These are phyloP conservation scores for Colletotrichum gloeosporioides DNA, from an alignment of 2,329 filamentous ascomycete species.

Conservation along the genomic window DNA sequence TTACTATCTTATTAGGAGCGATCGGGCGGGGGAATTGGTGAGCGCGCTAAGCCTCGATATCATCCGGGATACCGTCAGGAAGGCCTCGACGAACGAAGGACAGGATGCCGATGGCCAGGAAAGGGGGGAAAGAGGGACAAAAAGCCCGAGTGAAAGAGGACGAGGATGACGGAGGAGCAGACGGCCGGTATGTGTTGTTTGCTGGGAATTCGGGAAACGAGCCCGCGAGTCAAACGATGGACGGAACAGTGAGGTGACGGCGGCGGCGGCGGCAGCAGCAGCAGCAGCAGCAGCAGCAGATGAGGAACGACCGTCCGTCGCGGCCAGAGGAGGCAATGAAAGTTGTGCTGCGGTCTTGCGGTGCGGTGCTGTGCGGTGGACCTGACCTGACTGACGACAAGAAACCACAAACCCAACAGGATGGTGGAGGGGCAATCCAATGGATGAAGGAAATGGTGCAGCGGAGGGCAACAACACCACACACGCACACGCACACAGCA, in stretches of 20 bases:
- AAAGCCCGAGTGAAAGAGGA: background rate
- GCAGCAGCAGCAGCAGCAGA: background rate
- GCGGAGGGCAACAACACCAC: background rate
- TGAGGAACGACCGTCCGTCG: background rate
- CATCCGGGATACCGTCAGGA: slow-evolving; percentile 15
- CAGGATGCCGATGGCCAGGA: slow-evolving; percentile 1
- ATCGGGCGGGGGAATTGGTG: slow-evolving; percentile 4
- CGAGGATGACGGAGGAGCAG: background rate
- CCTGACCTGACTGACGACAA: background rate
- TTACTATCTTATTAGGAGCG: slow-evolving; percentile 10
- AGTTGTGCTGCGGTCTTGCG: background rate
- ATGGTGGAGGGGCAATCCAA: background rate
- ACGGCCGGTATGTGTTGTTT: background rate
- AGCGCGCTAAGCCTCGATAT: slow-evolving; percentile 16
- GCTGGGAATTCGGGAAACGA: background rate
- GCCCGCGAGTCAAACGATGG: background rate
- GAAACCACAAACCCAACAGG: background rate
- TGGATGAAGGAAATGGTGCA: background rate
- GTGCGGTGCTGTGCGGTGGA: background rate
- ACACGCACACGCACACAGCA: background rate
- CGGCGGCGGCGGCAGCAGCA: background rate
- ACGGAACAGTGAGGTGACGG: background rate
- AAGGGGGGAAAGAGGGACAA: background rate
- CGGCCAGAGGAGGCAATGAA: background rate
- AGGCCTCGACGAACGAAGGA: background rate